Conservation (phyloP, 345 rosid species). For the Pugionium dolabratum region DNA sequence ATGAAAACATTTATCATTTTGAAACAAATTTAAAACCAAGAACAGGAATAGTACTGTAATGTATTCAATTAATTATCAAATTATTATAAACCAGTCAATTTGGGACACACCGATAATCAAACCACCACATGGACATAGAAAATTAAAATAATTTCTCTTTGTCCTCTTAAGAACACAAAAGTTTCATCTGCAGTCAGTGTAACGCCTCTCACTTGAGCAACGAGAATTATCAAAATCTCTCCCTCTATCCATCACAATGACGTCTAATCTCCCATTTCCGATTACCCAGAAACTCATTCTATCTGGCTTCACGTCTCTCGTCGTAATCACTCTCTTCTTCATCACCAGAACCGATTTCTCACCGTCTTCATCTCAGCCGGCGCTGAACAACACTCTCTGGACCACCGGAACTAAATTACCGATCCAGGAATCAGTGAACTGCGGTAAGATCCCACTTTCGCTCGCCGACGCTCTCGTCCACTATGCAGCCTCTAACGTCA, state of each 20-base stretch:
- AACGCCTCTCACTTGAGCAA: slow-evolving; percentile 8
- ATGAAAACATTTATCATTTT: too few species aligned
- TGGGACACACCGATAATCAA: slow-evolving; percentile 1
- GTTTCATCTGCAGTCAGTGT: neutral
- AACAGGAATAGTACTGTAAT: too few species aligned
- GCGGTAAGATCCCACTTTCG: slow-evolving; percentile 65
- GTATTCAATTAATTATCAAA: too few species aligned
- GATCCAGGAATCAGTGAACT: slow-evolving; percentile 18
- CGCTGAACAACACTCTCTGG: slow-evolving; percentile 5
- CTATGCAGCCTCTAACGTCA: slow-evolving; percentile 70
- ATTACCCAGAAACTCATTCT: slow-evolving; percentile 25
- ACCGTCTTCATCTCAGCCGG: slow-evolving; percentile 36
- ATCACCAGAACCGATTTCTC: slow-evolving; percentile 49
- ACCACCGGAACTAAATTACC: slow-evolving; percentile 27
- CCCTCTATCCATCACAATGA: slow-evolving; percentile 17
- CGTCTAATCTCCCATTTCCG: slow-evolving; percentile 23
- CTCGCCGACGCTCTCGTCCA: slow-evolving; percentile 72
- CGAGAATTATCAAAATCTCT: slow-evolving; percentile 20
- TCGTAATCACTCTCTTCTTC: slow-evolving; percentile 40
- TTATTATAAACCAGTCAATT: neutral
- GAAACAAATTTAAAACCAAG: too few species aligned
- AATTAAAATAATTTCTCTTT: slow-evolving; percentile 12
- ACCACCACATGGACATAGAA: slow-evolving; percentile 14
- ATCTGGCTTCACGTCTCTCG: slow-evolving; percentile 28
- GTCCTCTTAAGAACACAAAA: slow-evolving; percentile 6